Evolutionary conservation across 352 stramenopile genomes (phyloP), one percentile per base, ranked within the genome.

Genomic region (Phytopythium vexans): DNA sequence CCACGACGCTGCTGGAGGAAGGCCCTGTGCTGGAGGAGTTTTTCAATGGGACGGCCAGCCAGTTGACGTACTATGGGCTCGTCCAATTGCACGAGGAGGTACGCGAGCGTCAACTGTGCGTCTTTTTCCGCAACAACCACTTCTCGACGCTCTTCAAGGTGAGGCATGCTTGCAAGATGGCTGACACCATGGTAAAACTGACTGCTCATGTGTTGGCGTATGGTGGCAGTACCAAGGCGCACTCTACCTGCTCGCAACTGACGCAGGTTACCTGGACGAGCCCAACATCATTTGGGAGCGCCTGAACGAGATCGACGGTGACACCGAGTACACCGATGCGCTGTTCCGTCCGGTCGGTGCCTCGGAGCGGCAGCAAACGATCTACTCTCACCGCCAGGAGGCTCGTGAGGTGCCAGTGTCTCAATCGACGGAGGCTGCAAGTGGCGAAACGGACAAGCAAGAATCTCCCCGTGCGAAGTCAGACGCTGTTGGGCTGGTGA

Each of bases 51-150:
- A 96, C 90, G 12, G 77, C 81, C 32, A 97, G 90, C 49, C 96
- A 99, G 70, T 68, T 99, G 37, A 98, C 96, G 36, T 97, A 98
- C 56, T 92, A 95, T 55, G 96, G 95, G 11, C 78, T 99, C 15
- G 64, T 89, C 12, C 86, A 93, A 60, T 72, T 99, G 15, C 92
- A 98, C 60, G 85, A 97, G 68, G 74, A 94, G 16, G 41, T 99
- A 7, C 76, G 82, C 8, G 86, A 98, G 50, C 82, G 92, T 21
- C 74, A 97, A 53, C 70, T 99, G 16, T 94, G 74, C 16, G 93
- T 98, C 10, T 99, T 99, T 69, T 99, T 99, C 63, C 94, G 97
- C 16, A 99, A 99, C 80, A 99, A 99, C 61, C 97, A 99, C 56
- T 99, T 99, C 62, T 96, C 83, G 14, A 98, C 96, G 1, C 62